Conservation (phyloP, 177 flowering plant genomes). For the Vitis hybrid region DNA sequence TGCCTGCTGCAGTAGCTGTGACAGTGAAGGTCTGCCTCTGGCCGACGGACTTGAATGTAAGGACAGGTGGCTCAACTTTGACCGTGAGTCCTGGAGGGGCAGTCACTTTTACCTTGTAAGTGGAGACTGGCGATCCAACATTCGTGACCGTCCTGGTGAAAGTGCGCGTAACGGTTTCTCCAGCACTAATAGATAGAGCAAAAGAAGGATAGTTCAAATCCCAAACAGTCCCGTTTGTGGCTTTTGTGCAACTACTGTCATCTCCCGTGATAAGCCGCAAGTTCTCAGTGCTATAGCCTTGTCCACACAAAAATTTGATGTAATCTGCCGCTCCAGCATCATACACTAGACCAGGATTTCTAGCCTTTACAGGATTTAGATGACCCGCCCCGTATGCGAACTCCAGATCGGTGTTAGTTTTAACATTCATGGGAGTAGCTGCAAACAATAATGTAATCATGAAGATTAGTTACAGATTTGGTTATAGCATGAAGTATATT, state of each 20-base stretch:
- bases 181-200: slow-evolving; percentile 4
- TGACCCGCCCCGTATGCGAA: slow-evolving; percentile 30
- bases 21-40: too few relatives aligned
- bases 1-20: too few relatives aligned
- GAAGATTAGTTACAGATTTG: too few relatives aligned
- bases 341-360: slow-evolving; percentile 29
- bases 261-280: background rate
- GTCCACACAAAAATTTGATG: slow-evolving; percentile 30
- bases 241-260: background rate
- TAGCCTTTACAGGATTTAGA: slow-evolving; percentile 21
- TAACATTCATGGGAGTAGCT: slow-evolving; percentile 17
- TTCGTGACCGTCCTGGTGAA: slow-evolving; percentile 26
- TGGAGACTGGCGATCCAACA: slow-evolving; percentile 26
- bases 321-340: slow-evolving; percentile 30
- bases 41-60: too few relatives aligned
- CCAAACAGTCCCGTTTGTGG: slow-evolving; percentile 4
- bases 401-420: slow-evolving; percentile 9
- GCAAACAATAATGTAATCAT: background rate
- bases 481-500: too few relatives aligned
- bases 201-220: slow-evolving; percentile 8
- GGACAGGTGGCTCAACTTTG: too few relatives aligned
- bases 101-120: too few relatives aligned
- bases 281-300: slow-evolving; percentile 17
- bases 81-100: too few relatives aligned
- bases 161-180: background rate